Evolutionary conservation across 1,284 basidiomycete species (phyloP), one percentile per base, ranked within the genome.

Genomic region (Wolfiporia cocos): DNA sequence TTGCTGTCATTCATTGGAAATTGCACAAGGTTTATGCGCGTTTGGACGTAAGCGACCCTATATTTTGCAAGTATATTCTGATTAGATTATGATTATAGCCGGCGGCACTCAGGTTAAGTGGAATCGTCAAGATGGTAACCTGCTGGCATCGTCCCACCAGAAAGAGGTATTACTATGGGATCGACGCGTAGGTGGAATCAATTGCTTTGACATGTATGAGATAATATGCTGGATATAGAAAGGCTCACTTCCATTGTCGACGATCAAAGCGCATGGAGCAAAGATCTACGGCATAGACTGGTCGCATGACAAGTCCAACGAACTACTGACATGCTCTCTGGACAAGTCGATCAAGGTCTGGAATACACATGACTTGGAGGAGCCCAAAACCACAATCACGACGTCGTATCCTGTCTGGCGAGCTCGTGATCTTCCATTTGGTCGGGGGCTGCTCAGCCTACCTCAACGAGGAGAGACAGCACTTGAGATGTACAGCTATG

Each of bases 221-320:
- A n/a, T n/a, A n/a, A n/a, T n/a, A n/a, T n/a, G n/a, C n/a, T n/a
- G n/a, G 15, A 7, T 29, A 12, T 51, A 92, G 82, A 95, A 94
- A 79, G 92, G 92, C 4, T 91, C 89, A 1, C 69, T 93, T 2
- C 93, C 93, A 0, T 68, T 92, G 1, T 74, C 78, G 6, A 72
- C 73, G 2, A 83, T 96, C 44, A 69, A 73, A 26, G 93, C 90
- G 0, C 93, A 97, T 56, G 71, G 70, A 17, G 80, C 88, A 11
- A 92, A 93, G 65, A 95, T 96, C 36, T 96, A 96, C 52, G 93
- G 93, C 1, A 92, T 97, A 41, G 93, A 96, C 63, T 97, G 93
- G 92, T 85, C 90, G 4, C 79, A 91, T 38, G 69, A 75, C 19
- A 65, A 71, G 38, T 67, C 73, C n/a, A 75, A 85, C 53, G 83